A percentile compares a stretch with the other conserved stretches of the same genome.
These are phyloP conservation scores for Naganishia kalamii DNA, from an alignment of 768 basidiomycete genomes.

Conservation along the genomic window DNA sequence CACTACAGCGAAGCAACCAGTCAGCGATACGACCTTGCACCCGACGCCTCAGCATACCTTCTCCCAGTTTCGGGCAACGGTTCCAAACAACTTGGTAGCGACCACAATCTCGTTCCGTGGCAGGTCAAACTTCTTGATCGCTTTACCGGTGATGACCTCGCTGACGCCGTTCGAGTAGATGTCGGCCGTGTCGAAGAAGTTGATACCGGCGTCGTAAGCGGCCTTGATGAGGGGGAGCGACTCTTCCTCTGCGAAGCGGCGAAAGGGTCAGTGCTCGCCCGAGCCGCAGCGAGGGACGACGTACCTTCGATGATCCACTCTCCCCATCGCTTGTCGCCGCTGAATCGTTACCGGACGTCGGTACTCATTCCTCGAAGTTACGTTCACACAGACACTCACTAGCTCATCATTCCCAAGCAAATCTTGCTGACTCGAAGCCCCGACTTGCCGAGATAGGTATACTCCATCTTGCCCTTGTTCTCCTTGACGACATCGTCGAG, in stretches of 20 bases:
- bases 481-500: constrained; percentile 22
- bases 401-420: constrained; percentile 36
- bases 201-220: constrained; percentile 41
- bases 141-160: constrained; percentile 57
- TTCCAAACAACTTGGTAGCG: constrained; percentile 59
- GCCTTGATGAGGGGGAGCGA: constrained; percentile 28
- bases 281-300: too few relatives aligned
- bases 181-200: constrained; percentile 30
- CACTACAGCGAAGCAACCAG: constrained; percentile 12
- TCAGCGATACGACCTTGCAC: background rate
- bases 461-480: constrained; percentile 32
- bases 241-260: constrained; percentile 24
- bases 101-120: constrained; percentile 73
- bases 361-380: background rate
- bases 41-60: background rate
- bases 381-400: constrained; percentile 17
- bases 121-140: constrained; percentile 60
- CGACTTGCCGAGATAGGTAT: constrained; percentile 33
- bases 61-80: constrained; percentile 19
- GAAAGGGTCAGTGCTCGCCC: too few relatives aligned
- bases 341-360: background rate
- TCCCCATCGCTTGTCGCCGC: constrained; percentile 27
- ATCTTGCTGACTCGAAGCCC: constrained; percentile 38
- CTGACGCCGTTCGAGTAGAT: constrained; percentile 25
- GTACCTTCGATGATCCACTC: constrained; percentile 33